These are phyloP conservation scores for Corylus heterophylla DNA, from an alignment of 306 rosid genomes.

Conservation along the genomic window DNA sequence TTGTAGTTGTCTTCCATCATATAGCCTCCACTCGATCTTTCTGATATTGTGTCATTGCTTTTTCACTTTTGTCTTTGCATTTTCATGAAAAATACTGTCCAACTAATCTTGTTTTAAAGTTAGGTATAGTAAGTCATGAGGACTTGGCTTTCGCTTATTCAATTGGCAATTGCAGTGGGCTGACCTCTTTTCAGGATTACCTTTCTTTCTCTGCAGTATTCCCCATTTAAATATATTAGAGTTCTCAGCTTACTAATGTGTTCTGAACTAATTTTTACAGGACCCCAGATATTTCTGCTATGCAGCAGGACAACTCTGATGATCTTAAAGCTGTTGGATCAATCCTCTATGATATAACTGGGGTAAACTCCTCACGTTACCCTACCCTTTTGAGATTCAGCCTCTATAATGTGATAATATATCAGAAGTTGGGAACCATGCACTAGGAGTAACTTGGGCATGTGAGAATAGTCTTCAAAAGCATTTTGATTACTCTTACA, in stretches of 20 bases:
- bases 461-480: not conserved
- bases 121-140: not conserved
- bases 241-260: constrained; percentile 4
- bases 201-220: not conserved
- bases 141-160: not conserved
- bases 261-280: constrained; percentile 37
- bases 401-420: constrained; percentile 1
- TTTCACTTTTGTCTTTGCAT: not conserved
- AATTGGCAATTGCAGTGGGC: not conserved
- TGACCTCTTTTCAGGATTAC: not conserved
- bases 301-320: constrained; percentile 78
- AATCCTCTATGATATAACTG: constrained; percentile 57
- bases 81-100: not conserved
- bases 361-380: constrained; percentile 48
- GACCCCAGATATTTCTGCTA: constrained; percentile 77
- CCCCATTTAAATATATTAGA: not conserved
- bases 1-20: not conserved
- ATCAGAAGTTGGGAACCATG: not conserved
- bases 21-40: not conserved
- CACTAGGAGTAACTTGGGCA: not conserved
- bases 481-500: not conserved
- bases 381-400: not conserved
- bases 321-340: constrained; percentile 76
- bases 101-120: not conserved
- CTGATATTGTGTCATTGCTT: not conserved